Conservation (phyloP, 2,329 filamentous ascomycete species). For the Fusarium sp. region DNA sequence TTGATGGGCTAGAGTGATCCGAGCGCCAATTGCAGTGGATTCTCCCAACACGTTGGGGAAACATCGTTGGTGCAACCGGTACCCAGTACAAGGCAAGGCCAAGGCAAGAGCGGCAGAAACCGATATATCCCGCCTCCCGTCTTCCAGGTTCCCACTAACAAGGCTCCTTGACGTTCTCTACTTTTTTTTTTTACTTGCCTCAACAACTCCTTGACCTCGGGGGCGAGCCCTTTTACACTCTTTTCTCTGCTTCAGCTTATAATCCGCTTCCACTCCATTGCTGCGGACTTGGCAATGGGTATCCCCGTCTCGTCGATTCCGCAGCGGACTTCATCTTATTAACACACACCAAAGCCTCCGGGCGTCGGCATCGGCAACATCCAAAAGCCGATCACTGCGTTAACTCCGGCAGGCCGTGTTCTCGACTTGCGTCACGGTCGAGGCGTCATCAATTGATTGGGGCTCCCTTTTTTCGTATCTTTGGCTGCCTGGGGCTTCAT, state of each 20-base stretch:
- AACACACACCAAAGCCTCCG: slow-evolving; percentile 14
- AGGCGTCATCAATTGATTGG: slow-evolving; percentile 43
- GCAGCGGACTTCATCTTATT: slow-evolving; percentile 34
- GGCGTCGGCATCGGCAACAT: slow-evolving; percentile 34
- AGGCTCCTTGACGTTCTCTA: background rate
- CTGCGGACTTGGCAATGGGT: slow-evolving; percentile 33
- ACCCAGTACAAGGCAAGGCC: slow-evolving; percentile 22
- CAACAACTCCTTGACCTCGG: slow-evolving; percentile 6
- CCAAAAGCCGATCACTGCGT: slow-evolving; percentile 39
- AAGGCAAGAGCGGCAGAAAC: slow-evolving; percentile 23
- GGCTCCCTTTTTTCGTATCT: slow-evolving; percentile 12
- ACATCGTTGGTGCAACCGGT: slow-evolving; percentile 18
- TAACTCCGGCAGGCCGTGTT: slow-evolving; percentile 41
- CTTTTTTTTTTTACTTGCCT: slow-evolving; percentile 8
- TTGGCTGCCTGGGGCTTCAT: slow-evolving; percentile 40
- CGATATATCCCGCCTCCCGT: slow-evolving; percentile 43
- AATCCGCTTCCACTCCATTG: background rate
- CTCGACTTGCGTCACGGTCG: slow-evolving; percentile 27
- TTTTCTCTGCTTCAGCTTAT: background rate
- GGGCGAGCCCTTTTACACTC: background rate
- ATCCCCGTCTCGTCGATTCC: slow-evolving; percentile 13
- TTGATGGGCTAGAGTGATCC: slow-evolving; percentile 13
- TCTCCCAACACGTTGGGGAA: slow-evolving; percentile 45
- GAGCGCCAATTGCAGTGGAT: slow-evolving; percentile 43
- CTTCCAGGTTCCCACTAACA: slow-evolving; percentile 6